Percentiles rank a stretch among this genome's conserved stretches.
These are phyloP conservation scores for Drechslera avenae DNA, from an alignment of 2,329 filamentous ascomycete genomes.

Conservation along the genomic window DNA sequence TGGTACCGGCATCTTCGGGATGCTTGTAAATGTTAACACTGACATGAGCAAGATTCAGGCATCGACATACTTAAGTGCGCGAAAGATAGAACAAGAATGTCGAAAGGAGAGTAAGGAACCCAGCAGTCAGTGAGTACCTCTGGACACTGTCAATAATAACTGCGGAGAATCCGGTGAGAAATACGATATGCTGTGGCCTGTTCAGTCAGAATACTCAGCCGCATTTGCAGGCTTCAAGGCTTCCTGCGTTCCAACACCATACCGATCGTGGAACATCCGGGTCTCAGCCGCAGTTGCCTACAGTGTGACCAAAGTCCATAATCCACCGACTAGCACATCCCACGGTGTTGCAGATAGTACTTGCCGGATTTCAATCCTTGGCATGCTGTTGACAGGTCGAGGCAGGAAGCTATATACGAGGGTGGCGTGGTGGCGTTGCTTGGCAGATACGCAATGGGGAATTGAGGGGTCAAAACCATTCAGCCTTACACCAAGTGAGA, in stretches of 20 bases:
- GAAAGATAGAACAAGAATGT: not conserved
- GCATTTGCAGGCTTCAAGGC: not conserved
- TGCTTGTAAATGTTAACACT: not conserved
- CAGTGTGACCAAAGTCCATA: not conserved
- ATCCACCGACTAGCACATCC: not conserved
- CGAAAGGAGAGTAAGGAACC: not conserved
- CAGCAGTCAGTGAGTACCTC: not conserved
- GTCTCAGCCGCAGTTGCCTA: not conserved
- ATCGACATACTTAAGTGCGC: too few species aligned
- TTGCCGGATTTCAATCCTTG: too few species aligned
- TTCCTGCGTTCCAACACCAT: not conserved
- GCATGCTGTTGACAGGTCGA: not conserved
- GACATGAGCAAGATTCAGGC: not conserved
- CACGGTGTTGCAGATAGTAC: too few species aligned
- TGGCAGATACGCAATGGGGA: conserved; percentile 9
- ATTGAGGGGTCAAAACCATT: not conserved
- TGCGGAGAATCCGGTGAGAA: too few species aligned
- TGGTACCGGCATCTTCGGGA: not conserved
- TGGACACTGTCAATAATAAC: too few species aligned
- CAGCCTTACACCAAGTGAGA: not conserved
- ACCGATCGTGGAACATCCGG: not conserved
- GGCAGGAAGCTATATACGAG: not conserved
- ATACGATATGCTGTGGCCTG: too few species aligned
- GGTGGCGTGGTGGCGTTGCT: conserved; percentile 7
- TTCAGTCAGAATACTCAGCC: too few species aligned